These are phyloP conservation scores for Salmacisia buchloeana DNA, from an alignment of 1,284 basidiomycete genomes.

Conservation along the genomic window DNA sequence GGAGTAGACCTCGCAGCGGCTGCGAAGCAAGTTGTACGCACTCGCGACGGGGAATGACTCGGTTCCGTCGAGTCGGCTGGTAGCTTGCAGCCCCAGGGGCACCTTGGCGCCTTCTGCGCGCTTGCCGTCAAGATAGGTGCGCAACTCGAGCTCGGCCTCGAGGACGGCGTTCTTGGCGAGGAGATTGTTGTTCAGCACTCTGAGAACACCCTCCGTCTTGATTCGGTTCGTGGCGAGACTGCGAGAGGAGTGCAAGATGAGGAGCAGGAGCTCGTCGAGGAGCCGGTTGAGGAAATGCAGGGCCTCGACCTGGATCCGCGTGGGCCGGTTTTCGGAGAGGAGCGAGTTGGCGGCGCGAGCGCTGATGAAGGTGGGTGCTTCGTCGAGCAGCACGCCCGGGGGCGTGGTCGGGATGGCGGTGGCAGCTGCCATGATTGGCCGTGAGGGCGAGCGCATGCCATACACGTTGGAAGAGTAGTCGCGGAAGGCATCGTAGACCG, in stretches of 20 bases:
- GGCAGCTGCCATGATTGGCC: no score
- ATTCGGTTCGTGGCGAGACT: slow-evolving; percentile 42
- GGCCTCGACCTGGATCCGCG: slow-evolving; percentile 40
- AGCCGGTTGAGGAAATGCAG: slow-evolving; percentile 34
- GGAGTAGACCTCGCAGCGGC: slow-evolving; percentile 39
- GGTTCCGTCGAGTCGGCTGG: slow-evolving; percentile 39
- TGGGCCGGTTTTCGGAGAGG: slow-evolving; percentile 39
- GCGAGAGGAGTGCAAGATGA: slow-evolving; percentile 34
- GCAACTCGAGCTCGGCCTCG: slow-evolving; percentile 42
- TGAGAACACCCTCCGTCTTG: slow-evolving; percentile 41
- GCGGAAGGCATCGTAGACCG: no score
- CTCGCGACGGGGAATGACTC: slow-evolving; percentile 35
- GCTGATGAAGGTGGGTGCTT: slow-evolving; percentile 25
- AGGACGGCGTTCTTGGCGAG: slow-evolving; percentile 43
- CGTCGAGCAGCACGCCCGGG: not conserved
- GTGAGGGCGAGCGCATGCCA: no score
- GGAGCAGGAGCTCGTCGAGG: slow-evolving; percentile 39
- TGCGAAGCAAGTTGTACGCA: slow-evolving; percentile 35
- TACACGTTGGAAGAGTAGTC: no score
- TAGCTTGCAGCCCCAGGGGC: slow-evolving; percentile 39
- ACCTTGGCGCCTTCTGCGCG: slow-evolving; percentile 39
- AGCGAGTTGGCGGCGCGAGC: slow-evolving; percentile 38
- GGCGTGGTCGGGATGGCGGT: not conserved
- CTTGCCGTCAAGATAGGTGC: slow-evolving; percentile 37
- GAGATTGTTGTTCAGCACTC: slow-evolving; percentile 33